Evolutionary conservation across 192 early-diverging fungal genomes (phyloP), one percentile per base, ranked within the genome.

Genomic region (Rhizophagus prolifer): DNA sequence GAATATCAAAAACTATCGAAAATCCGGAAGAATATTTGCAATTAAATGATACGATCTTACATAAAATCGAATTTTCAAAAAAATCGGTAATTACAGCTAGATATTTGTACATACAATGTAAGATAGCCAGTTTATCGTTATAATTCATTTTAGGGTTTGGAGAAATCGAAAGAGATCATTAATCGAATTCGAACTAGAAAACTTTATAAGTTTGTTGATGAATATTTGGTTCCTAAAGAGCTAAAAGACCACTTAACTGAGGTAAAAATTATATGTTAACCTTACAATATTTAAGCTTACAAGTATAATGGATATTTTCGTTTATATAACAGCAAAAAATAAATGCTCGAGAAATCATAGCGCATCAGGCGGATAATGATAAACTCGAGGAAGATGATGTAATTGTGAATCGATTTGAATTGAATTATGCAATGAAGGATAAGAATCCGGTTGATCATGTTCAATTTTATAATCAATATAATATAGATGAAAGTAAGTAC

Each of bases 141-240:
- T 44, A 44, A 44, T 44, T 31, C 16, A 19, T 13, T 21, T 61
- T 67, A 81, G 80, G 60, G 88, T 70, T 85, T 98, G 47, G 83
- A 82, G 30, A 82, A 87, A n/a, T 87, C 97, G 0, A 88, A 89
- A 23, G 79, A 80, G 1, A 87, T 98, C 3, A 77, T 98, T 10
- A 85, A 87, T 54, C 83, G 95, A 23, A 84, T 98, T n/a, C 84
- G 92, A 70, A 88, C 82, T 4, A 86, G 97, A 9, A 86, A 97
- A 63, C 82, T 97, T 7, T 98, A 97, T 85, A 91, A 93, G 63
- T 95, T 92, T 85, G 92, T 93, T 4, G 92, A 94, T 77, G 92
- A 94, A 78, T 88, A 86, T 50, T 79, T 92, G 25, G 79, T 95
- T 26, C 91, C 92, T 8, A 74, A 79, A 16, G 86, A 88, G 6